Percentiles rank a stretch among this genome's conserved stretches.
Evolutionary conservation across 208 protist genomes (phyloP).

Genomic region (Trichomonas gallinae): DNA sequence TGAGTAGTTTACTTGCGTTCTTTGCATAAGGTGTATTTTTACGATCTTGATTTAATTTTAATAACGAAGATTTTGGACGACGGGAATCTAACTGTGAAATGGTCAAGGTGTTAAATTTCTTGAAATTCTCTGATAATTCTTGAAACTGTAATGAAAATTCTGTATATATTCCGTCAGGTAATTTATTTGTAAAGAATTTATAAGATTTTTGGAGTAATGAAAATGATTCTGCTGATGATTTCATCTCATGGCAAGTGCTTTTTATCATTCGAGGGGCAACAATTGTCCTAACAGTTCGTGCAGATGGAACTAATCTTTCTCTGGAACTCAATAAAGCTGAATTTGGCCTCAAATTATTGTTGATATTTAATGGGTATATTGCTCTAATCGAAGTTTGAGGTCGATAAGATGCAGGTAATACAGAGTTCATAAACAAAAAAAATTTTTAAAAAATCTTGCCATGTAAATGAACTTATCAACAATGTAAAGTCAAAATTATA

Average conservation of each 20-base stretch:
- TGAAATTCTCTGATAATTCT: background rate
- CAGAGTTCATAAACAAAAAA: background rate
- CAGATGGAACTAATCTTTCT: background rate
- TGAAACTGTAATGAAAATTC: background rate
- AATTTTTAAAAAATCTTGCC: too few relatives aligned
- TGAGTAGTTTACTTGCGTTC: background rate
- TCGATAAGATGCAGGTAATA: background rate
- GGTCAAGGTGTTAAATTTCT: background rate
- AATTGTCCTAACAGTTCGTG: background rate
- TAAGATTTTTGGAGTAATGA: background rate
- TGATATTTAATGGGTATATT: background rate
- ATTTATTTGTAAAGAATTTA: background rate
- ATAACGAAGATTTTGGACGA: background rate
- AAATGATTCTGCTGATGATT: background rate
- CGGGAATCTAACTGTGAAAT: background rate
- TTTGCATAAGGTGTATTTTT: background rate
- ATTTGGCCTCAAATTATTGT: background rate
- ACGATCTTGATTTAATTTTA: background rate
- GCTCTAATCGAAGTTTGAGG: background rate
- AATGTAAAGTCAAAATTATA: too few relatives aligned
- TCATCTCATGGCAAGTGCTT: background rate
- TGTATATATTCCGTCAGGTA: background rate
- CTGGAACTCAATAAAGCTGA: background rate
- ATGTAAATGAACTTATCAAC: too few relatives aligned
- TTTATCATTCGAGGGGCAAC: background rate